Evolutionary conservation across 768 basidiomycete species (phyloP).

Genomic region (Rhodosporidiobolus odoratus): DNA sequence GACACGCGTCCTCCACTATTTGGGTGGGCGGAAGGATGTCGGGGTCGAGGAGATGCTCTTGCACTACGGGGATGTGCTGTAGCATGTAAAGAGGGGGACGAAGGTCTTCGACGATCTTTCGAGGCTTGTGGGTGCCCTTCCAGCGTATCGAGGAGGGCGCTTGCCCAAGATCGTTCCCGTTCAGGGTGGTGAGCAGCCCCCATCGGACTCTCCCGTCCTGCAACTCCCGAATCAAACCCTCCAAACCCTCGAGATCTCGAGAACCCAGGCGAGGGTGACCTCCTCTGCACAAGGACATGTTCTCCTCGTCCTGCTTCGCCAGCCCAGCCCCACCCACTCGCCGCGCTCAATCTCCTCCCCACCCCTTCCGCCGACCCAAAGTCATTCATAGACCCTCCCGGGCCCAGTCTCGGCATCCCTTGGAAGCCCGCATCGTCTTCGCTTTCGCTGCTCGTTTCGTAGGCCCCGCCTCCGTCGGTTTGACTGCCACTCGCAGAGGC

Average conservation of each 20-base stretch:
- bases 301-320: constrained; percentile 25
- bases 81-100: constrained; percentile 1
- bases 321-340: background rate
- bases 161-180: constrained; percentile 19
- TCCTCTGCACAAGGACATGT: constrained; percentile 31
- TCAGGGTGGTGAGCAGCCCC: background rate
- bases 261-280: background rate
- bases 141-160: constrained; percentile 26
- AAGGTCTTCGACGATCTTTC: constrained; percentile 6
- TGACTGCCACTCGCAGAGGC: constrained; percentile 21
- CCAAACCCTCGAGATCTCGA: background rate
- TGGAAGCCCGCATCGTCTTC: constrained; percentile 5
- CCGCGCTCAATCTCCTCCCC: background rate
- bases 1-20: background rate
- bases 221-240: background rate
- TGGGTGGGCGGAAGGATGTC: background rate
- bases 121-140: constrained; percentile 14
- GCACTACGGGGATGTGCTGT: background rate
- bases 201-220: background rate
- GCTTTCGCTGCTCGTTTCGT: constrained; percentile 9
- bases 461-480: constrained; percentile 15
- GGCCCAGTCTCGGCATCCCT: background rate
- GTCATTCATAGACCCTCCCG: background rate
- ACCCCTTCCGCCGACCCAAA: background rate
- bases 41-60: background rate